Base-by-base conservation (phyloP, 2,329 filamentous ascomycete species). In the Penicillium sp. region DNA sequence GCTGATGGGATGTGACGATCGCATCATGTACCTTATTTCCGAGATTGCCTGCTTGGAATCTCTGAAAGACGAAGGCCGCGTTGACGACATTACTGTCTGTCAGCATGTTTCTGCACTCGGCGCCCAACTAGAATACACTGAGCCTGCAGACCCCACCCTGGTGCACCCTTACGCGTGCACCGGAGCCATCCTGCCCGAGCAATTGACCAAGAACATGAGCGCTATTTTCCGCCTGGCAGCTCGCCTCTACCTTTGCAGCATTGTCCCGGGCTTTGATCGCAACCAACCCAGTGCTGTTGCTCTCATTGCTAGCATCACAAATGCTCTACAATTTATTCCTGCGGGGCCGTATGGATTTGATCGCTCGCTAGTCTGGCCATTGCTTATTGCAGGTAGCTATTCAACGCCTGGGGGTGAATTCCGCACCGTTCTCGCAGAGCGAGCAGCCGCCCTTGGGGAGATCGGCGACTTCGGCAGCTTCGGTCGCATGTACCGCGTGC, bases 1-100 rank as follows among this genome's bases (percentile, higher is more conserved):
- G 75, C 81, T 97, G 44, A 97, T 97, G 91, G 93, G 93, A 60
- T 97, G 93, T 70, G 92, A 97, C 57, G 93, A 98, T 72, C 84
- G 85, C 20, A 87, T 97, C 72, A 96, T 98, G 90, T 97, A 95
- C 71, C 79, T 97, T 62, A 95, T 98, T 68, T 95, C 90, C 1
- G 93, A 98, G 74, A 95, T 97, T 62, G 89, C 92, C 47, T 97
- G 93, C 71, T 83, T 98, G 46, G 93, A 97, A 69, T 87, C 88
- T 3, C 81, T 96, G 56, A 95, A 93, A 77, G 75, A 78, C 33
- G 83, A 87, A 52, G 88, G 87, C 60, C 89, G 93, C 75, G 61
- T 78, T 61, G 88, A 95, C 60, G 86, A 93, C 64, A 84, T 93
- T 57, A 82, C 84, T 44, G 82, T 97, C 39, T 96, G 91, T 80